Conservation (phyloP, 768 basidiomycete species). For the Panaeolus cyanescens region DNA sequence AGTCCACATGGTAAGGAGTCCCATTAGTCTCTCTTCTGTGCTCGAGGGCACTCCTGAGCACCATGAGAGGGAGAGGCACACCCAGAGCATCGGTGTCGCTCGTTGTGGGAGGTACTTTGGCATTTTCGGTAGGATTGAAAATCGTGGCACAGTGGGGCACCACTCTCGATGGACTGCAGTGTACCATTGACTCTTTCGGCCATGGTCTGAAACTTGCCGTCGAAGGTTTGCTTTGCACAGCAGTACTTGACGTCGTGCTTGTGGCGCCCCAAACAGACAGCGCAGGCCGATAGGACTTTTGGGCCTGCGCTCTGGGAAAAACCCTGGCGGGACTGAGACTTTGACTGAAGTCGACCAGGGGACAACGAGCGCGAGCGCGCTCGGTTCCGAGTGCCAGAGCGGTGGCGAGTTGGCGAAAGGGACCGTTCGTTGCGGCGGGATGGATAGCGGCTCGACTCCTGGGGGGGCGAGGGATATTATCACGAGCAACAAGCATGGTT, state of each 20-base stretch:
- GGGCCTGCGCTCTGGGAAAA: neutral
- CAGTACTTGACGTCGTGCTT: conserved; percentile 27
- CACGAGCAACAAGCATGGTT: too few species aligned
- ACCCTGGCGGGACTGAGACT: neutral
- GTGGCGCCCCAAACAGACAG: conserved; percentile 34
- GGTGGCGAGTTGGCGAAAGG: too few species aligned
- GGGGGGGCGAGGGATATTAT: too few species aligned
- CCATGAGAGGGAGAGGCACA: conserved; percentile 33
- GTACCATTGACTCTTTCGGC: conserved; percentile 7
- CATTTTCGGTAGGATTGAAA: conserved; percentile 28
- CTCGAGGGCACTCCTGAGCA: conserved; percentile 34
- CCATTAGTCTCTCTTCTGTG: conserved; percentile 22
- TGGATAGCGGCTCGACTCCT: too few species aligned
- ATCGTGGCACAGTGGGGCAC: conserved; percentile 32
- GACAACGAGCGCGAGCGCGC: too few species aligned
- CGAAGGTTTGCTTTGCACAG: conserved; percentile 16
- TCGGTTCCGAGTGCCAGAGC: too few species aligned
- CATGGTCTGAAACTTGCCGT: conserved; percentile 15
- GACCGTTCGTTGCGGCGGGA: too few species aligned
- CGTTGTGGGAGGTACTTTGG: conserved; percentile 12
- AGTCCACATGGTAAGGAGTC: conserved; percentile 30
- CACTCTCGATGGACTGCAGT: conserved; percentile 17
- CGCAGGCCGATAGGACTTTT: conserved; percentile 22
- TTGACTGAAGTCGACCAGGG: too few species aligned
- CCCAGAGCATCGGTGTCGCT: conserved; percentile 37